phyloP scores from a whole-genome alignment of 164 flowering plant genomes.

The Buxus sempervirens region DNA sequence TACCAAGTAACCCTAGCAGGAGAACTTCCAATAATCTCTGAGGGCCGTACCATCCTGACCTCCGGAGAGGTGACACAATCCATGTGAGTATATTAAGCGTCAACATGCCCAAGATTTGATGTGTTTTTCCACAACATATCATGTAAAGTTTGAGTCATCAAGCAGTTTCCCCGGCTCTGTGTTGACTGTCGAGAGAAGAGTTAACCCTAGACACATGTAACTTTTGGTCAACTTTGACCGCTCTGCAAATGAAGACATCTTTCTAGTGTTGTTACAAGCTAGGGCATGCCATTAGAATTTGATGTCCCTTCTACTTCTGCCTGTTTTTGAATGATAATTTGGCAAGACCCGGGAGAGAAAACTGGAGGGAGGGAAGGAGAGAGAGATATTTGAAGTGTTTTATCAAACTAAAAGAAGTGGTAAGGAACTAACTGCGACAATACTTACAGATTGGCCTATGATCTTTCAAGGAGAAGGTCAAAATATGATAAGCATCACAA shows the following conservation, averaged over 20 bases:
- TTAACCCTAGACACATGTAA: constrained; percentile 8
- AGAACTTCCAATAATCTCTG: constrained; percentile 10
- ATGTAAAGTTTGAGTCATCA: constrained; percentile 8
- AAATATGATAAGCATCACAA: no score
- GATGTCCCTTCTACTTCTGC: no score
- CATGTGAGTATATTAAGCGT: constrained; percentile 12
- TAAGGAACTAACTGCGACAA: not conserved
- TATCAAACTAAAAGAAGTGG: not conserved
- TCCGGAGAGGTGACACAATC: constrained; percentile 14
- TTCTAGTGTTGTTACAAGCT: not conserved
- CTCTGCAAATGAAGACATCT: not conserved
- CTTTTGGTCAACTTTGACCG: constrained; percentile 11
- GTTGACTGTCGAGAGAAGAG: constrained; percentile 14
- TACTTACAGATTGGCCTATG: not conserved
- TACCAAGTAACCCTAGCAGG: not conserved
- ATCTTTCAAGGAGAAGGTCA: not conserved
- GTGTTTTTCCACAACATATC: constrained; percentile 11
- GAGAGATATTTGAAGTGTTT: not conserved
- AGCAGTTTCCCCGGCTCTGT: constrained; percentile 10
- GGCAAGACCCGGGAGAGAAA: not conserved
- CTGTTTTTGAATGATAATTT: no score
- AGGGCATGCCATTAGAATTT: no score
- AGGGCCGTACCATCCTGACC: constrained; percentile 16
- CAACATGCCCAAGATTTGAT: constrained; percentile 14
- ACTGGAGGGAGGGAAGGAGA: not conserved